phyloP scores from a whole-genome alignment of 129 eudicot species.

The Logfia minima region DNA sequence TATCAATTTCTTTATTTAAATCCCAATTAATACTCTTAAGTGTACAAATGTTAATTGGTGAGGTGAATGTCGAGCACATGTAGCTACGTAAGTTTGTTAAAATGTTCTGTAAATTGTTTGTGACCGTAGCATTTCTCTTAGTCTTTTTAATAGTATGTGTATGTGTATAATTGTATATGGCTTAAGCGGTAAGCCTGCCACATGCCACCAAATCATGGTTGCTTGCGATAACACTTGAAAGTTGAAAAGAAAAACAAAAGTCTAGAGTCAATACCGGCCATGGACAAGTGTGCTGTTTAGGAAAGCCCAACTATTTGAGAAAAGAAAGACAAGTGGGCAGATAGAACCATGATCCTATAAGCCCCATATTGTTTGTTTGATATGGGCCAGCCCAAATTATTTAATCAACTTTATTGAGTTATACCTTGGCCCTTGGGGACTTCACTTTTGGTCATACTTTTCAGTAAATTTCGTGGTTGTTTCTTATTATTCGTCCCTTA shows the following conservation, averaged over 20 bases:
- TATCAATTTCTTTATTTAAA: too few relatives aligned
- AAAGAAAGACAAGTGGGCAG: not conserved
- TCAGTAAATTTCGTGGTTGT: not conserved
- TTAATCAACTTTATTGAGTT: not conserved
- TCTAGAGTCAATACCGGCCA: not conserved
- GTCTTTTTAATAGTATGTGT: not conserved
- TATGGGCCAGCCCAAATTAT: slow-evolving; percentile 4
- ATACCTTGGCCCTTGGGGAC: not conserved
- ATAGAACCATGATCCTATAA: not conserved
- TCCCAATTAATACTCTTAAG: too few relatives aligned
- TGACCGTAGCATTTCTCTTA: too few relatives aligned
- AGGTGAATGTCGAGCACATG: too few relatives aligned
- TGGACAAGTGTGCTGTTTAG: not conserved
- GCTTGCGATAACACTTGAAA: too few relatives aligned
- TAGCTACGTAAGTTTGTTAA: too few relatives aligned
- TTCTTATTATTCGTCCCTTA: not conserved
- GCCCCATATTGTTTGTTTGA: not conserved
- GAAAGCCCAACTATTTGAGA: not conserved
- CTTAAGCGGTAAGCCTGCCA: too few relatives aligned
- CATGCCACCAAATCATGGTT: not conserved
- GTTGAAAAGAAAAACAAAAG: not conserved
- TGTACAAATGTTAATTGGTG: too few relatives aligned
- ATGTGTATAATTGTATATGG: not conserved
- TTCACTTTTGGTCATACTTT: not conserved
- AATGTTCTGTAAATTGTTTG: too few relatives aligned